Conservation (phyloP, 306 rosid genomes). For the Pterocarpus santalinus region DNA sequence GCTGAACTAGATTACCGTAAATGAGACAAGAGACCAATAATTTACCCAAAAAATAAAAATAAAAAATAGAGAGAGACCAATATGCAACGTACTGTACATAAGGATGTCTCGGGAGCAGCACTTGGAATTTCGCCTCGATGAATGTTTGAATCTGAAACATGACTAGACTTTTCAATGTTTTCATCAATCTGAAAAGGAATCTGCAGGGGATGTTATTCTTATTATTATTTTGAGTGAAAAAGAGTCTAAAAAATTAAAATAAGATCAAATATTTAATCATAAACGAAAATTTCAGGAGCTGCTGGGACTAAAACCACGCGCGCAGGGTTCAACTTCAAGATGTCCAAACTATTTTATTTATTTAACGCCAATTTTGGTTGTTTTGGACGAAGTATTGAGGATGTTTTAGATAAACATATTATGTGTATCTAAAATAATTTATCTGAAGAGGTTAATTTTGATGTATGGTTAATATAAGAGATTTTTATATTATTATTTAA, state of each 20-base stretch:
- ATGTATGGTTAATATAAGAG: no score
- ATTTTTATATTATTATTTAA: no score
- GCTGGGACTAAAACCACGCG: no score
- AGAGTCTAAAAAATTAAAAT: neutral
- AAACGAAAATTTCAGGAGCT: no score
- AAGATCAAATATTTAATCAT: neutral
- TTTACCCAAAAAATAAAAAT: no score
- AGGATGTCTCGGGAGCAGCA: slow-evolving; percentile 36
- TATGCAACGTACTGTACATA: neutral
- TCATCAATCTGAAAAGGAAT: slow-evolving; percentile 59
- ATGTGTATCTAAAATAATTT: no score
- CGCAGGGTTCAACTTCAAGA: neutral
- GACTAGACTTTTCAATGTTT: slow-evolving; percentile 60
- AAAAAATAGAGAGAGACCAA: neutral
- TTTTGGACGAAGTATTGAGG: no score
- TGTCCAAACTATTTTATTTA: no score
- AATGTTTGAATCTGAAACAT: slow-evolving; percentile 38
- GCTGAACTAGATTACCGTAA: neutral
- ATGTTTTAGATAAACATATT: no score
- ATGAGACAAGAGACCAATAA: no score
- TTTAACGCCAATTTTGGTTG: no score
- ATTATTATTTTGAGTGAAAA: neutral
- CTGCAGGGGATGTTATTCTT: slow-evolving; percentile 37
- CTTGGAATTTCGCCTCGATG: slow-evolving; percentile 38
- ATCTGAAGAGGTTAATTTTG: no score